Evolutionary conservation across 305 asterid species (phyloP), one percentile per base, ranked within the genome.

Genomic region (Solanum chacoense): DNA sequence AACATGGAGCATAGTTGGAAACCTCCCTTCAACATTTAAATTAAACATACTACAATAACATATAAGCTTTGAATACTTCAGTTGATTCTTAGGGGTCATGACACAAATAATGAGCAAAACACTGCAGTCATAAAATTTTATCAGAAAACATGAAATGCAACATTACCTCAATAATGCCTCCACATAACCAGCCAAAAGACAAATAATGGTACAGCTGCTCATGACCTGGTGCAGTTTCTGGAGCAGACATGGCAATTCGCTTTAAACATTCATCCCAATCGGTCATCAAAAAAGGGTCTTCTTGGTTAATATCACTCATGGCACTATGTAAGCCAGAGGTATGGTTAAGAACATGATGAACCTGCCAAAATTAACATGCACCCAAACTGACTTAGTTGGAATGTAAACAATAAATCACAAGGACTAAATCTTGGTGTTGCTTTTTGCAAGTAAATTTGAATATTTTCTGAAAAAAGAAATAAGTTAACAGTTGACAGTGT

Each of bases 311-410:
- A 91, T 89, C 90, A 86, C 92, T 96, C 92, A 96, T 79, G 90
- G 99, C 98, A 90, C 95, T 97, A 90, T 95, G 99, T 93, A 97
- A 91, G 87, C 99, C 99, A 87, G 99, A 91, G 87, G 99, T 96
- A 93, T 97, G 99, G 93, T 96, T 97, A 74, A 97, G 99, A 94
- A 95, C 98, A 84, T 97, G 99, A 92, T 97, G 98, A 91, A 97
- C 99, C 99, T 97, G 88, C 86, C 69, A 89, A 78, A 74, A 36
- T 88, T 32, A 31, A 8, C 74, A 55, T 11, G 75, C 34, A 55
- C 75, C 35, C 34, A 55, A 22, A 84, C 45, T 55, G 74, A 55
- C 22, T 42, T 84, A 55, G 75, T 55, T 55, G 75, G 74, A 20
- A 84, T 31, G 29, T 26, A 83, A 76, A 7, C 59, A 87, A 55